Percentiles rank a stretch among this genome's conserved stretches.
Evolutionary conservation across 2,329 filamentous ascomycete species (phyloP).

Genomic region (Mollisia scopiformis): DNA sequence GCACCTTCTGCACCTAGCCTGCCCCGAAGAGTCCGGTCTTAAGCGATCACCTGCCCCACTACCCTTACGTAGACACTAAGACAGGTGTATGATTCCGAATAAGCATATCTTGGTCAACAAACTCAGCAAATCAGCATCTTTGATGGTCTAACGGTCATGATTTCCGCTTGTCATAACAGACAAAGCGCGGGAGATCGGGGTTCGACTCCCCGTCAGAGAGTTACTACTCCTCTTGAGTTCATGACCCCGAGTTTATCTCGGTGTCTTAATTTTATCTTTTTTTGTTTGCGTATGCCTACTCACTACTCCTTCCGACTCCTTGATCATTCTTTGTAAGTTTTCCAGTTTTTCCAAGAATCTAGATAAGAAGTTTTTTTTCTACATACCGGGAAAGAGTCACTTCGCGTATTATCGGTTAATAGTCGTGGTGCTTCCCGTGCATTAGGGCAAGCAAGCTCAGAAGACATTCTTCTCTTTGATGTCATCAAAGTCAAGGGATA

Average conservation of each 20-base stretch:
- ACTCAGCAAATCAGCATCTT: conserved; percentile 20
- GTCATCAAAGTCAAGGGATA: no score
- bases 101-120: background rate
- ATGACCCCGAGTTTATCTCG: background rate
- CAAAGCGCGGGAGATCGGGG: background rate
- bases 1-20: no score
- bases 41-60: background rate
- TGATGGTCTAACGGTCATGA: conserved; percentile 43
- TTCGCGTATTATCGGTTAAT: background rate
- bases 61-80: no score
- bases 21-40: no score
- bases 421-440: no score
- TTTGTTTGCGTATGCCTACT: no score
- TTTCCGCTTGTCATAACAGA: conserved; percentile 40
- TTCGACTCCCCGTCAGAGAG: background rate
- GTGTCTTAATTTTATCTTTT: background rate
- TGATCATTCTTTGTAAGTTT: no score
- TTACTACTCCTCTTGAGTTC: background rate
- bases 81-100: background rate
- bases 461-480: no score
- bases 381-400: background rate
- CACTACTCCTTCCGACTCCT: no score
- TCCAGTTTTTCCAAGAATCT: no score
- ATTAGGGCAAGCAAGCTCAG: no score
- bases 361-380: no score